Base-by-base conservation (phyloP, 345 rosid genomes). In the Abelmoschus esculentus region DNA sequence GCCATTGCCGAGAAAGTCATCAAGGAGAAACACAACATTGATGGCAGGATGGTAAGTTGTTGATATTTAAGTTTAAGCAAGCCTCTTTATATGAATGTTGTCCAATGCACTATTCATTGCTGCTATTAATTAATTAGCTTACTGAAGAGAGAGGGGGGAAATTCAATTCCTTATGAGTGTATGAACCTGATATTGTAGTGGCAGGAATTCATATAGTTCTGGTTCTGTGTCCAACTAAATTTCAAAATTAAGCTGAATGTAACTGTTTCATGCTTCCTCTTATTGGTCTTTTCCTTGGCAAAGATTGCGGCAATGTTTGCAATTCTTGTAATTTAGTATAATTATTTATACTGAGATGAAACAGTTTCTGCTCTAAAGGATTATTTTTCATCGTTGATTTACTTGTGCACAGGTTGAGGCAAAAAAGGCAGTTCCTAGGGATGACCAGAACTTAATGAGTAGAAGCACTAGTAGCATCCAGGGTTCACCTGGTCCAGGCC, bases 1-100 rank as follows among this genome's bases (percentile, higher is more conserved):
- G 81, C 92, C 74, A 87, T 90, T 65, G 99, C 98, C 29, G 99
- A 95, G 66, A 79, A 83, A 65, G 99, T 95, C 79, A 85, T 90
- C 19, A 90, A 81, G 67, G 90, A 90, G 57, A 91, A 90, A 34
- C 99, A 95, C 81, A 90, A 70, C 69, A 91, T 95, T 31, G 99
- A 95, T 83, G 99, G 99, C 7, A 86, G 97, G 80, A 82, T 87
- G 91, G 98, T 88, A 72, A 82, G 83, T 73, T 80, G 10, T 74
- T 74, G 49, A 63, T 73, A 4, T 34, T 34, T 34, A 34, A 34
- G 5, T 50, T 40, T 13, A 11, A 57, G 31, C 22, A 54, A 44
- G 8, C 55, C 65, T 54, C 52, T 72, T 49, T 67, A 57, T 22
- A 69, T 38, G 38, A 19, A 13, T 63, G 14, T 36, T 54, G 7